Evolutionary conservation across 2,329 filamentous ascomycete genomes (phyloP).

Genomic region (Macrophomina phaseolina): DNA sequence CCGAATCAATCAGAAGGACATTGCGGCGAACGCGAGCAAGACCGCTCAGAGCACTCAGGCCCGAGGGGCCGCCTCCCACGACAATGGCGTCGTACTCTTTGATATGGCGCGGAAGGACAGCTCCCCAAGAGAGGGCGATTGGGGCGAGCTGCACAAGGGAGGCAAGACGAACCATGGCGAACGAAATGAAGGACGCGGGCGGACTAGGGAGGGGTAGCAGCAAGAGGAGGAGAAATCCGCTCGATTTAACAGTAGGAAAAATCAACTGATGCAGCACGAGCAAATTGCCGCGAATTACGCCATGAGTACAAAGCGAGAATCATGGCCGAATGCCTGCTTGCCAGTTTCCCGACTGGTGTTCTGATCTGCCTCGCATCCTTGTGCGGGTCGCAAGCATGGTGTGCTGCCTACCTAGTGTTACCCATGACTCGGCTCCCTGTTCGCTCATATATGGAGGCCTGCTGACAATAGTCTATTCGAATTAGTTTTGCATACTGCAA

Average conservation of each 20-base stretch:
- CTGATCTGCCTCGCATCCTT: not conserved
- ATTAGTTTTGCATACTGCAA: not conserved
- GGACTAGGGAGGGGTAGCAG: not conserved
- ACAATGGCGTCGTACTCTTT: constrained; percentile 45
- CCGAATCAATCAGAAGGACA: constrained; percentile 51
- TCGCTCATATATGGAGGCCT: not conserved
- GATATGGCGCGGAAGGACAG: not conserved
- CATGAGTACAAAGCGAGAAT: not conserved
- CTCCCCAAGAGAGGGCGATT: constrained; percentile 1
- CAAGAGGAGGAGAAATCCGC: not conserved
- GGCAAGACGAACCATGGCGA: not conserved
- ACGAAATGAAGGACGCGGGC: not conserved
- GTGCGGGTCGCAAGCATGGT: constrained; percentile 1
- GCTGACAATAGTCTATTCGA: not conserved
- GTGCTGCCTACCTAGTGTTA: not conserved
- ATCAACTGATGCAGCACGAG: not conserved
- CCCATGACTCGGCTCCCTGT: not conserved
- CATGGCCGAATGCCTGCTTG: not conserved
- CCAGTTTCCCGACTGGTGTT: not conserved
- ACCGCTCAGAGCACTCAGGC: constrained; percentile 48
- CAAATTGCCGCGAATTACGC: not conserved
- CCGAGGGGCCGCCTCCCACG: constrained; percentile 53
- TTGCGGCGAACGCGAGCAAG: constrained; percentile 49
- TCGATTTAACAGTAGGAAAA: not conserved
- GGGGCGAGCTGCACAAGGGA: not conserved